phyloP scores from a whole-genome alignment of 1,139 yeast species.

The Saccharomycopsis crataegensis region DNA sequence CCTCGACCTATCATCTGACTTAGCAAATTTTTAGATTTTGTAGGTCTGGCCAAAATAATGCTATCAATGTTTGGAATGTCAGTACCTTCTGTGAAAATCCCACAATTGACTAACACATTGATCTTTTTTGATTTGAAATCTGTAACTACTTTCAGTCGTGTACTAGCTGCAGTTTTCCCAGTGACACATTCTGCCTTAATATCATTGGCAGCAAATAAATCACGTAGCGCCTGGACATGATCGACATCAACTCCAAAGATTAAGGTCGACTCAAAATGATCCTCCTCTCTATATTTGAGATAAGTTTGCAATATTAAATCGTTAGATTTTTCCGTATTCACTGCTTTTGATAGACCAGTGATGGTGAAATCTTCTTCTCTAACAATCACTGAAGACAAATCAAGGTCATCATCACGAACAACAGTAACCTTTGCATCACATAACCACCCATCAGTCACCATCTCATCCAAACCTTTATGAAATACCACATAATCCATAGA shows the following conservation, averaged over 20 bases:
- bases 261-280: constrained; percentile 51
- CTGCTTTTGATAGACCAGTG: constrained; percentile 42
- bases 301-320: constrained; percentile 55
- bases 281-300: constrained; percentile 33
- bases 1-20: constrained; percentile 95
- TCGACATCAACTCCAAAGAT: constrained; percentile 70
- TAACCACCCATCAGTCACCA: constrained; percentile 65
- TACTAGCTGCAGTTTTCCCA: constrained; percentile 49
- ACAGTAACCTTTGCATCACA: constrained; percentile 63
- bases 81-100: constrained; percentile 91
- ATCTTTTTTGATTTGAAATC: constrained; percentile 58
- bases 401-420: constrained; percentile 33
- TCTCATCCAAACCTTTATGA: constrained; percentile 56
- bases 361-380: constrained; percentile 49
- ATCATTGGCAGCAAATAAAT: constrained; percentile 49
- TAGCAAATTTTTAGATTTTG: constrained; percentile 62
- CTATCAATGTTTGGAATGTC: constrained; percentile 90
- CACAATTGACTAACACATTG: constrained; percentile 78
- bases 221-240: constrained; percentile 55
- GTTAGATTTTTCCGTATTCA: constrained; percentile 50
- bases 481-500: constrained; percentile 72
- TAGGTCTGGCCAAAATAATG: constrained; percentile 72
- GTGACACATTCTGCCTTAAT: constrained; percentile 70
- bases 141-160: constrained; percentile 45
- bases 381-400: constrained; percentile 31